phyloP scores from a whole-genome alignment of 1,284 basidiomycete genomes.

The Omphalotus olearius region DNA sequence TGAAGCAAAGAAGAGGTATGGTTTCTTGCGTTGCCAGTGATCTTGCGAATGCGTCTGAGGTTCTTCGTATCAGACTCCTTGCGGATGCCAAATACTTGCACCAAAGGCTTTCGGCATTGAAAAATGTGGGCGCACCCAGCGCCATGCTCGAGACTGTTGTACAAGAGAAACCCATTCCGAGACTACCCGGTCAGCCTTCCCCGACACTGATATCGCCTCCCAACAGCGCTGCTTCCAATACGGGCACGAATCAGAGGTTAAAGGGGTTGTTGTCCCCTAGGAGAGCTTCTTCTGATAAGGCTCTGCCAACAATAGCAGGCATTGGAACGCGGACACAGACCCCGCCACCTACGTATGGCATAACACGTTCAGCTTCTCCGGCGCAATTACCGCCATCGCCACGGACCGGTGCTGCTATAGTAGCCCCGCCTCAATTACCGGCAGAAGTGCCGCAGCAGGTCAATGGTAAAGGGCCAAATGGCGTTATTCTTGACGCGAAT shows the following conservation, averaged over 20 bases:
- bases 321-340: conserved; percentile 6
- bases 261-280: conserved; percentile 37
- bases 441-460: no score
- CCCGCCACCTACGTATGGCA: no score
- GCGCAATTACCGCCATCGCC: conserved; percentile 6
- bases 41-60: neutral
- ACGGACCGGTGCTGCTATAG: neutral
- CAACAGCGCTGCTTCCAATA: conserved; percentile 7
- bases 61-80: conserved; percentile 49
- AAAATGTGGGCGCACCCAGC: conserved; percentile 62
- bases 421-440: no score
- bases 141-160: conserved; percentile 81
- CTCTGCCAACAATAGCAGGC: conserved; percentile 24
- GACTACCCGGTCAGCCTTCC: conserved; percentile 22
- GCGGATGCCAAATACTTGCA: conserved; percentile 77
- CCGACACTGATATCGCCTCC: conserved; percentile 22
- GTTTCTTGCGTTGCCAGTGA: conserved; percentile 11
- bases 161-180: conserved; percentile 60
- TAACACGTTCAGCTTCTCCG: conserved; percentile 1
- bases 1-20: conserved; percentile 80
- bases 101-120: conserved; percentile 67
- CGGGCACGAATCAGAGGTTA: conserved; percentile 36
- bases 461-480: neutral
- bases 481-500: neutral
- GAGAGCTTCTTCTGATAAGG: conserved; percentile 31